phyloP scores from a whole-genome alignment of 1,139 yeast genomes.

The Scheffersomyces cryptocercus region DNA sequence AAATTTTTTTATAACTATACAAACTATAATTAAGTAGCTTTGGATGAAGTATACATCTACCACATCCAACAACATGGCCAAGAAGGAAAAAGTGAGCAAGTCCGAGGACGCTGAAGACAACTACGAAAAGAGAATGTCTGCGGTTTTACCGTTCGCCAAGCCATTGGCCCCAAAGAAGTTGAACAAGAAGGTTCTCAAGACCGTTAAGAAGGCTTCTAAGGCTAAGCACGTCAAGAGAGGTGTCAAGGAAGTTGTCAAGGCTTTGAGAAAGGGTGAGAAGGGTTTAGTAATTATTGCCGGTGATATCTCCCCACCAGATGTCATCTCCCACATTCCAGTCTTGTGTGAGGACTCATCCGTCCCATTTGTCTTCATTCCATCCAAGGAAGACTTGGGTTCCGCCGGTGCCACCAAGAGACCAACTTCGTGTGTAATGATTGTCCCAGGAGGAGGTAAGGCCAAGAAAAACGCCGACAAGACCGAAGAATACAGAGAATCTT shows the following conservation, averaged over 20 bases:
- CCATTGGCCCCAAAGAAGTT: slow-evolving; percentile 96
- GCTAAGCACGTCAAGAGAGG: slow-evolving; percentile 99
- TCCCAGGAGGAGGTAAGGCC: slow-evolving; percentile 92
- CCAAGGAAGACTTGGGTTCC: slow-evolving; percentile 96
- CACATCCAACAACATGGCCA: slow-evolving; percentile 41
- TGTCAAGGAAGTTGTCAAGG: slow-evolving; percentile 97
- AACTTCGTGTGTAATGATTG: slow-evolving; percentile 95
- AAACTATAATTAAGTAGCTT: background rate
- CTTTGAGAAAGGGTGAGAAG: slow-evolving; percentile 96
- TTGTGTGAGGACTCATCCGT: slow-evolving; percentile 92
- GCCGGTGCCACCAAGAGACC: slow-evolving; percentile 99
- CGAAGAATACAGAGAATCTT: slow-evolving; percentile 89
- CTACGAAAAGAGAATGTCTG: slow-evolving; percentile 89
- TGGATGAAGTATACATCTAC: too few species aligned
- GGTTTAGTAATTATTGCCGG: slow-evolving; percentile 97
- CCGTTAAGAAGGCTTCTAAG: slow-evolving; percentile 95
- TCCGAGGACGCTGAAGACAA: slow-evolving; percentile 63
- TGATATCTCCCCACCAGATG: slow-evolving; percentile 96
- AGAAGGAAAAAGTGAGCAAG: slow-evolving; percentile 50
- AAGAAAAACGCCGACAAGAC: slow-evolving; percentile 77
- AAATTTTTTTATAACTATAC: slow-evolving; percentile 7
- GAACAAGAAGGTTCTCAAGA: slow-evolving; percentile 92
- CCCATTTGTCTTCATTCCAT: slow-evolving; percentile 90
- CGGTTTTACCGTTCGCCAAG: slow-evolving; percentile 86
- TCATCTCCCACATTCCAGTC: slow-evolving; percentile 95